Evolutionary conservation across 768 basidiomycete species (phyloP), one percentile per base, ranked within the genome.

Genomic region (Gymnopilus junonius): DNA sequence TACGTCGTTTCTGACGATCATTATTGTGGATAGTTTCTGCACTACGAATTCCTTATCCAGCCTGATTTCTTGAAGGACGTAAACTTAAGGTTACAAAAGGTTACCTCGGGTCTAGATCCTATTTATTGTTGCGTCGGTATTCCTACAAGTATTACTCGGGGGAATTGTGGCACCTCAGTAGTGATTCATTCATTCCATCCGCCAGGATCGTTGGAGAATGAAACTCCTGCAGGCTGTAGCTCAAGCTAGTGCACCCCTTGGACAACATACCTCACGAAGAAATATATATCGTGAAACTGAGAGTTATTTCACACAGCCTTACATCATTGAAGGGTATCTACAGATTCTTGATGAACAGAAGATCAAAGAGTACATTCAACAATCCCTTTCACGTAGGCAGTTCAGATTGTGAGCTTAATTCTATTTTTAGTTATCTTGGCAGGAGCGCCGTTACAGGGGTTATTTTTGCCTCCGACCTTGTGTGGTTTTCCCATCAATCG

Each of bases 401-500:
- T 6, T 35, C 34, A 7, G 12, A 12, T 12, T 35, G 6, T 35
- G 34, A 42, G 40, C 40, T 15, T 42, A 42, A 31, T 15, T 31
- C 48, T 51, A 29, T 32, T 51, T 32, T 51, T 51, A 51, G 48
- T 12, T 27, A 14, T 27, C 25, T 15, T 27, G 23, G 23, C 21
- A 51, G 48, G 48, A 51, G 48, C 48, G 48, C 31, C 15, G 17
- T 29, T 32, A n/a, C 29, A 29, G 29, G 2, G 48, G 14, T 32
- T 51, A 51, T 51, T 51, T 32, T 51, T 51, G 29, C 29, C 27
- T 32, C 46, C 46, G 48, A 51, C 29, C 29, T 29, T 51, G 29
- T 32, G 29, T 51, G 48, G 48, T 8, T 14, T 32, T 51, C 42
- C 56, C 56, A 58, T 58, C 56, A 59, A 53, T 37, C 46, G 20